Conservation (phyloP, 768 basidiomycete species). For the Psilocybe sp. region DNA sequence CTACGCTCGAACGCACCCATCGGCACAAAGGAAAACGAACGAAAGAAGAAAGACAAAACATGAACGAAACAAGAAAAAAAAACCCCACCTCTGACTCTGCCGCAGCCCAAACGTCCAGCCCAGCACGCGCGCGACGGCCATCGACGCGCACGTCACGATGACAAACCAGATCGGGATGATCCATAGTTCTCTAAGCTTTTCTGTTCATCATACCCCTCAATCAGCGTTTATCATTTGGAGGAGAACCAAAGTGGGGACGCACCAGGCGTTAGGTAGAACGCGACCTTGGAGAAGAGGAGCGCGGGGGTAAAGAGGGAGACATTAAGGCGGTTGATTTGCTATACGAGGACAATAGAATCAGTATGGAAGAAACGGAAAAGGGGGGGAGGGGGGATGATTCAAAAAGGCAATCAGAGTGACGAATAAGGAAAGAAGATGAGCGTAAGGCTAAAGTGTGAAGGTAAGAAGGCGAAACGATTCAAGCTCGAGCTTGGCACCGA, state of each 20-base stretch:
- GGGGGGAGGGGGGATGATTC: too few species aligned
- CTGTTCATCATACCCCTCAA: conserved; percentile 26
- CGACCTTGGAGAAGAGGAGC: conserved; percentile 91
- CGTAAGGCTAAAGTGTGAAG: too few species aligned
- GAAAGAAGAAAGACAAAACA: not conserved
- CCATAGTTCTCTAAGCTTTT: conserved; percentile 80
- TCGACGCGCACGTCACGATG: conserved; percentile 71
- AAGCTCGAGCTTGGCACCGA: too few species aligned
- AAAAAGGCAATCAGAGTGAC: too few species aligned
- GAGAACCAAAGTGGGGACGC: not conserved
- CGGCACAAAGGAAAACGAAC: not conserved
- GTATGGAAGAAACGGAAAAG: conserved; percentile 4
- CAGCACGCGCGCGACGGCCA: conserved; percentile 60
- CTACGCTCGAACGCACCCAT: too few species aligned
- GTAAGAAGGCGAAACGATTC: too few species aligned
- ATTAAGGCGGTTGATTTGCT: conserved; percentile 82
- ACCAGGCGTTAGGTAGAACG: conserved; percentile 86
- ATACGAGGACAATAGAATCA: not conserved
- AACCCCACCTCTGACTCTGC: conserved; percentile 66
- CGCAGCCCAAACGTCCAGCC: conserved; percentile 65
- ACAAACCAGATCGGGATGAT: conserved; percentile 84
- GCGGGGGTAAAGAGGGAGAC: conserved; percentile 88
- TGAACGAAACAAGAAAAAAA: not conserved
- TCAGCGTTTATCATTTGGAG: not conserved
- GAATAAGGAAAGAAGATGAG: too few species aligned